Evolutionary conservation across 2,329 filamentous ascomycete genomes (phyloP).

Genomic region (Juglanconis juglandina): DNA sequence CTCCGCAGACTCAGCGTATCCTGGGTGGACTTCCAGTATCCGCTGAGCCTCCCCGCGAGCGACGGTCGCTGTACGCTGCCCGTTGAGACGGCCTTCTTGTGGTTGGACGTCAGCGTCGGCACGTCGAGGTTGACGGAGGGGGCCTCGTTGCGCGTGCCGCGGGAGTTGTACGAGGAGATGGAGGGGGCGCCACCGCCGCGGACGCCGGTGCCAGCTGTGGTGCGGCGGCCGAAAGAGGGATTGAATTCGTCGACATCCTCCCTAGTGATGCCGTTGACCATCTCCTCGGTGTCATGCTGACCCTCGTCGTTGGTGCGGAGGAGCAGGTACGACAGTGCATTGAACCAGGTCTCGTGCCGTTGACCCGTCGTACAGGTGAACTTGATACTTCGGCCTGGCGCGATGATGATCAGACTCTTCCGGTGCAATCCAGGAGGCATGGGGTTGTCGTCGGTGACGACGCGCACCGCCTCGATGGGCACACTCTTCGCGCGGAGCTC

Average conservation of each 20-base stretch:
- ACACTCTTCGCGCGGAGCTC: slow-evolving; percentile 85
- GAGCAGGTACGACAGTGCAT: slow-evolving; percentile 88
- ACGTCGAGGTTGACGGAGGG: slow-evolving; percentile 52
- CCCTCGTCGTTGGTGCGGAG: slow-evolving; percentile 68
- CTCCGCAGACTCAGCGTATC: slow-evolving; percentile 52
- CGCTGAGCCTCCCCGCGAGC: slow-evolving; percentile 50
- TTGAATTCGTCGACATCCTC: slow-evolving; percentile 80
- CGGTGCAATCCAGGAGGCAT: slow-evolving; percentile 91
- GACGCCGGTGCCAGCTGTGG: slow-evolving; percentile 44
- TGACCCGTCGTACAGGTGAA: slow-evolving; percentile 93
- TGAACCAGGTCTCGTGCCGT: slow-evolving; percentile 97
- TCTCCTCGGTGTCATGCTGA: slow-evolving; percentile 59
- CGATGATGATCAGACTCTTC: slow-evolving; percentile 87
- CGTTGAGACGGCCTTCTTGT: slow-evolving; percentile 31
- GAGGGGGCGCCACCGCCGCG: slow-evolving; percentile 54
- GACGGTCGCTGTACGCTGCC: slow-evolving; percentile 6
- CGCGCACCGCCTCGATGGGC: slow-evolving; percentile 85
- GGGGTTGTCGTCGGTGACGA: slow-evolving; percentile 91
- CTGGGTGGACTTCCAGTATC: slow-evolving; percentile 53
- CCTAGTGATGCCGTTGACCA: slow-evolving; percentile 53
- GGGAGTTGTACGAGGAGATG: slow-evolving; percentile 76
- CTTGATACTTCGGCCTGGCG: slow-evolving; percentile 83
- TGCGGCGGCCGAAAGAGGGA: slow-evolving; percentile 48
- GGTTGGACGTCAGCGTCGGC: slow-evolving; percentile 54
- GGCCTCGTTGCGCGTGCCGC: slow-evolving; percentile 59